Base-by-base conservation (phyloP, 257 asterid species). In the Solanum pimpinellifolium region DNA sequence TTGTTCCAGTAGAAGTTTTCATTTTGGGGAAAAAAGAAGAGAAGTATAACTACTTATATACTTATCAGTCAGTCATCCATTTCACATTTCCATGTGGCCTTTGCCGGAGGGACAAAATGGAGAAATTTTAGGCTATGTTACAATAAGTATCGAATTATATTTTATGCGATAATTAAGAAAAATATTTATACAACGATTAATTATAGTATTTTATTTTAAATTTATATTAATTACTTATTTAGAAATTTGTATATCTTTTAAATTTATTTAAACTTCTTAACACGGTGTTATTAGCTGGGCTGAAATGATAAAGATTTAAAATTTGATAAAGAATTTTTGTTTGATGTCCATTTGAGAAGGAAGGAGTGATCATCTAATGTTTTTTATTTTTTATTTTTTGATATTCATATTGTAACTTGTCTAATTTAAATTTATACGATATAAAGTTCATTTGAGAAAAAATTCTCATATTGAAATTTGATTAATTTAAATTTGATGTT, bases 241-340 rank as follows among this genome's bases (percentile, higher is more conserved):
- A 18, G 11, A 52, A 52, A 52, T 0, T 52, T 16, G 10, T 52
- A 52, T 16, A 6, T 6, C 0, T 52, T 52, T 52, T 18, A 52
- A 1, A 52, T 56, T 56, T 56, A 56, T 56, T 56, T 56, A 4
- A 56, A 56, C n/a, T 7, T 56, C 11, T 18, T 18, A 56, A 56
- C 4, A 18, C 0, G 0, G 1, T 18, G 20, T 56, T 56, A 56
- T 56, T 56, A 56, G 65, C 1, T 1, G 11, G 0, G 0, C 1
- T 56, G 20, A 56, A 18, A 56, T 18, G 5, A 1, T 0, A 56
- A 56, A 56, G n/a, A 56, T 56, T 18, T 56, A 52, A 52, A 16
- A 52, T 18, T 1, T 18, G 65, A 56, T 4, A 4, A 56, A 56
- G 1, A 16, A 6, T 7, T 56, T 56, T 18, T 7, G 11, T 20